Percentiles rank a stretch among this genome's conserved stretches.
Evolutionary conservation across 2,329 filamentous ascomycete genomes (phyloP).

Genomic region (Beauveria brongniartii): DNA sequence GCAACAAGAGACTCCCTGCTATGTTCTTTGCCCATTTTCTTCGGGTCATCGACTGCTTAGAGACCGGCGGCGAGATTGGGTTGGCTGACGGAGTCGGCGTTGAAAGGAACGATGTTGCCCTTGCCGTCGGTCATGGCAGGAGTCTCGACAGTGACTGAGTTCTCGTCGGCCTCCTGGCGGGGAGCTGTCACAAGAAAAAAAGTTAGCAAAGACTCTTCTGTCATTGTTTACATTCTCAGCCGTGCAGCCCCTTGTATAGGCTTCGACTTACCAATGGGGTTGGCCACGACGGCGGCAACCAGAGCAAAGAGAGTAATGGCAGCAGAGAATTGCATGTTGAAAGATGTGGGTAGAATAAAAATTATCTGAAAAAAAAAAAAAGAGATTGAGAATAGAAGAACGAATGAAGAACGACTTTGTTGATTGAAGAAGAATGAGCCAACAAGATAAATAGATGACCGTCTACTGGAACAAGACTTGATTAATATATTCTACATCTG

Average conservation of each 20-base stretch:
- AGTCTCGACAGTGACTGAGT: slow-evolving; percentile 24
- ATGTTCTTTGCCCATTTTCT: not conserved
- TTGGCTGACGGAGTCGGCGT: slow-evolving; percentile 27
- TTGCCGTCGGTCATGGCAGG: slow-evolving; percentile 37
- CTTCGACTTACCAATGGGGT: slow-evolving; percentile 21
- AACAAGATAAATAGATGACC: not conserved
- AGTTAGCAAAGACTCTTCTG: not conserved
- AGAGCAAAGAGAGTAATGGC: slow-evolving; percentile 38
- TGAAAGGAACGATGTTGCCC: slow-evolving; percentile 36
- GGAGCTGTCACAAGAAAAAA: not conserved
- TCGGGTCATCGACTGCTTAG: slow-evolving; percentile 17
- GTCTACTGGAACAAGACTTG: not conserved
- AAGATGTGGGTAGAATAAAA: slow-evolving; percentile 11
- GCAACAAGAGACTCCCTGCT: not conserved
- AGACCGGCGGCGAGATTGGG: slow-evolving; percentile 27
- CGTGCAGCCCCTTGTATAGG: not conserved
- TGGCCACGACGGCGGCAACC: slow-evolving; percentile 37
- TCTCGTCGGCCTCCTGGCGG: slow-evolving; percentile 9
- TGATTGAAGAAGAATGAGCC: not conserved
- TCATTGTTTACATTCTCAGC: too few species aligned
- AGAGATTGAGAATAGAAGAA: not conserved
- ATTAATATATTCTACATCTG: slow-evolving; percentile 3
- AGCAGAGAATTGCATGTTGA: slow-evolving; percentile 47
- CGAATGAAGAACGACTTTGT: not conserved
- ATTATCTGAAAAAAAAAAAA: not conserved